Evolutionary conservation across 2,329 filamentous ascomycete genomes (phyloP).

Genomic region (Hymenoscyphus albidus): DNA sequence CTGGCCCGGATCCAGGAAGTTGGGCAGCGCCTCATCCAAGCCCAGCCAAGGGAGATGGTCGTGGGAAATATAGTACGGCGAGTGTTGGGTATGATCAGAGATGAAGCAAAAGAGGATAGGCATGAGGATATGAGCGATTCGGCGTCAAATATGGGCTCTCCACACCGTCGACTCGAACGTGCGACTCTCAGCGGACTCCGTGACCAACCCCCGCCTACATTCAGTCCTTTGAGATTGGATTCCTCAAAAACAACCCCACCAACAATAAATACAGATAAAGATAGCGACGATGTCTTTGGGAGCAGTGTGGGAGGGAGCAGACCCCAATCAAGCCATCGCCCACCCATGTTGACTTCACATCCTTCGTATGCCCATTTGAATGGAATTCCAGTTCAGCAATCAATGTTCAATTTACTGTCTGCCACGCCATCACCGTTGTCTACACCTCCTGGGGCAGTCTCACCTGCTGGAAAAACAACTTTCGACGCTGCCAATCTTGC

Average conservation of each 20-base stretch:
- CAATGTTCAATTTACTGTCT: slow-evolving; percentile 84
- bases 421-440: slow-evolving; percentile 54
- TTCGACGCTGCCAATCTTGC: slow-evolving; percentile 30
- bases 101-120: slow-evolving; percentile 79
- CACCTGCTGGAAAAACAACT: slow-evolving; percentile 41
- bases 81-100: slow-evolving; percentile 84
- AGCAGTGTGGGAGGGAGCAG: slow-evolving; percentile 11
- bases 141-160: slow-evolving; percentile 31
- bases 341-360: slow-evolving; percentile 58
- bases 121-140: slow-evolving; percentile 48
- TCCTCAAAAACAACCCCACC: slow-evolving; percentile 26
- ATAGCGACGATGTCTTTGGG: slow-evolving; percentile 27
- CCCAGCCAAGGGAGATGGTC: slow-evolving; percentile 83
- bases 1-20: slow-evolving; percentile 76
- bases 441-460: slow-evolving; percentile 50
- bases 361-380: slow-evolving; percentile 59
- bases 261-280: slow-evolving; percentile 16
- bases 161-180: slow-evolving; percentile 24
- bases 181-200: slow-evolving; percentile 16
- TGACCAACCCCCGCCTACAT: slow-evolving; percentile 17
- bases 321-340: slow-evolving; percentile 41
- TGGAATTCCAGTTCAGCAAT: slow-evolving; percentile 53
- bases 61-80: slow-evolving; percentile 92
- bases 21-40: slow-evolving; percentile 67
- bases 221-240: slow-evolving; percentile 31